A percentile compares a stretch with the other conserved stretches of the same genome.
These are phyloP conservation scores for Erythrobasidium yunnanense DNA, from an alignment of 768 basidiomycete species.

Conservation along the genomic window DNA sequence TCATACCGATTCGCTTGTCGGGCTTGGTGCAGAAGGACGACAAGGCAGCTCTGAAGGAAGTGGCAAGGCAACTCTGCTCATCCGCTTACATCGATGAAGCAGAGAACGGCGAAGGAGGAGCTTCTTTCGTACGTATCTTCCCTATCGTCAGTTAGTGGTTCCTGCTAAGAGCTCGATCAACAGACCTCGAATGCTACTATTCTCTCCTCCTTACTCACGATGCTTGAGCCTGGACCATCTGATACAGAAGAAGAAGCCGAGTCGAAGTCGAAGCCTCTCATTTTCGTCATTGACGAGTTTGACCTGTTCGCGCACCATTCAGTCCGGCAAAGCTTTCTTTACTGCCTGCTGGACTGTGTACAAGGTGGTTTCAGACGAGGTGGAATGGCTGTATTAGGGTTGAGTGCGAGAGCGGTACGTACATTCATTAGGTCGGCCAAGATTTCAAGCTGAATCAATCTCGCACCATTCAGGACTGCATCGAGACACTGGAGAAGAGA, in stretches of 20 bases:
- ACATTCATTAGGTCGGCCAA: neutral
- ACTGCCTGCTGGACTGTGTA: conserved; percentile 87
- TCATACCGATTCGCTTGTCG: conserved; percentile 63
- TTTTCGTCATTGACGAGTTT: conserved; percentile 81
- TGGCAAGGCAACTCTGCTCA: conserved; percentile 67
- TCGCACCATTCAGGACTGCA: conserved; percentile 51
- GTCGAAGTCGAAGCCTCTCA: conserved; percentile 42
- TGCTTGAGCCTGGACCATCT: conserved; percentile 36
- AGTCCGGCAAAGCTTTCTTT: conserved; percentile 80
- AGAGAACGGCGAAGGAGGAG: conserved; percentile 37
- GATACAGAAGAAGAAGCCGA: conserved; percentile 33
- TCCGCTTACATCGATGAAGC: conserved; percentile 53
- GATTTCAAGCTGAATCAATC: neutral
- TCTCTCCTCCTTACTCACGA: conserved; percentile 34
- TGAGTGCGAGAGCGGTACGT: conserved; percentile 60
- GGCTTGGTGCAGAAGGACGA: conserved; percentile 79
- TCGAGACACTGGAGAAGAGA: conserved; percentile 82
- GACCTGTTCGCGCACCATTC: conserved; percentile 81
- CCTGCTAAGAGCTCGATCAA: conserved; percentile 41
- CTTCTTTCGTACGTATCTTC: conserved; percentile 41
- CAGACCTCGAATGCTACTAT: conserved; percentile 46
- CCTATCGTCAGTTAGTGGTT: conserved; percentile 5
- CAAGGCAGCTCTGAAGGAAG: conserved; percentile 78
- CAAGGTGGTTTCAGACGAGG: conserved; percentile 63
- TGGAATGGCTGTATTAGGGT: conserved; percentile 56